Conservation (phyloP, 495 filamentous ascomycete species). For the Penicillium daleae region DNA sequence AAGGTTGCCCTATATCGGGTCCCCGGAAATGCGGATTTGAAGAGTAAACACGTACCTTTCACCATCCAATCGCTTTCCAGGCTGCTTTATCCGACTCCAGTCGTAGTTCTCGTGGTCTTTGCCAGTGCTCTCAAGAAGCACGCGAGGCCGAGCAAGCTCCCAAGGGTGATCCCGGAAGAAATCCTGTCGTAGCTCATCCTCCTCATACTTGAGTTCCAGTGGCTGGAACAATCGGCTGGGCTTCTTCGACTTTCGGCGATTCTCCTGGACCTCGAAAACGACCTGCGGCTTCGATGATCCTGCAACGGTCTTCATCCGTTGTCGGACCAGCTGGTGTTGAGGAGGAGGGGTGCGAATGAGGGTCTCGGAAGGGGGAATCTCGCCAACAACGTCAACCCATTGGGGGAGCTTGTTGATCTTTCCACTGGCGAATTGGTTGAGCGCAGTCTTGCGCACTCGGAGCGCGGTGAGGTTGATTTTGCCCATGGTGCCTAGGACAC, state of each 20-base stretch:
- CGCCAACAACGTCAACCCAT: slow-evolving; percentile 75
- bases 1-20: background rate
- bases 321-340: slow-evolving; percentile 61
- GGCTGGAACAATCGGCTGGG: slow-evolving; percentile 80
- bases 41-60: slow-evolving; percentile 65
- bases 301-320: slow-evolving; percentile 48
- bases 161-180: slow-evolving; percentile 96
- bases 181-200: slow-evolving; percentile 76
- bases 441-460: slow-evolving; percentile 69
- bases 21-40: background rate
- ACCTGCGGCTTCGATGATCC: slow-evolving; percentile 38
- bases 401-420: slow-evolving; percentile 59
- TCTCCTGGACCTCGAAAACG: slow-evolving; percentile 46
- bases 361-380: slow-evolving; percentile 79
- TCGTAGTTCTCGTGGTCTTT: slow-evolving; percentile 75
- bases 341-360: slow-evolving; percentile 70
- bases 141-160: slow-evolving; percentile 88
- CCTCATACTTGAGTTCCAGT: slow-evolving; percentile 75
- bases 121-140: slow-evolving; percentile 84
- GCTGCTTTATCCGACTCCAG: slow-evolving; percentile 81
- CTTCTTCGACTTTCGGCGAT: slow-evolving; percentile 55
- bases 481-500: slow-evolving; percentile 53
- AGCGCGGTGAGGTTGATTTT: slow-evolving; percentile 74
- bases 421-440: slow-evolving; percentile 56
- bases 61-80: slow-evolving; percentile 78